Base-by-base conservation (phyloP, 2,329 filamentous ascomycete species). In the Calonectria henricotiae region DNA sequence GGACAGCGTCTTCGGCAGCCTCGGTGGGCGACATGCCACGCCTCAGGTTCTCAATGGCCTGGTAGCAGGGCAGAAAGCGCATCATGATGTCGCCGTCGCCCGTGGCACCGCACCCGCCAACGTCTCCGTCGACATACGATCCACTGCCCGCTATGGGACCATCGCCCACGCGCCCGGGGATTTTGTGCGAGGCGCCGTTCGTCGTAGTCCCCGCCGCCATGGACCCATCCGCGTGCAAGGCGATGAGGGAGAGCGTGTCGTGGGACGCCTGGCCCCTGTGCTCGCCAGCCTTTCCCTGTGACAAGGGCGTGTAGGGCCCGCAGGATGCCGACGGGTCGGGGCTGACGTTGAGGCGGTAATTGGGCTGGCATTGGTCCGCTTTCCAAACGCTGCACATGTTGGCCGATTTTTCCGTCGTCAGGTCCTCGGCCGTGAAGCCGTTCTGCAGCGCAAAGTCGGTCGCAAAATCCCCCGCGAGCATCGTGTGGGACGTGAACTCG, bases 11-110 rank as follows among this genome's bases (percentile, higher is more conserved):
- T 55, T 86, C 83, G 0, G 88, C 88, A 0, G 88, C 87, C 37
- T 84, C 81, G 5, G 75, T 79, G 0, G 88, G 86, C 0, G 78
- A 78, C 83, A 89, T 84, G 1, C 87, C 87, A 1, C 75, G 78
- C 12, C 88, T 81, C 76, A 89, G 69, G 68, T 81, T 88, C 80
- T 89, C 88, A 1, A 89, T 84, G 1, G 87, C 88, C 74, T 89
- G 88, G 73, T 89, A 89, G 75, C 88, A 89, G 0, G 88, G 88
- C 27, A 89, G 76, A 71, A 89, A 88, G 4, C 87, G 83, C 84
- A 89, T 87, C 87, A 89, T 88, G 69, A 89, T 78, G 74, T 89
- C 88, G 0, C 88, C 88, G 65, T 89, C 87, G 1, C 88, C 88
- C 0, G 88, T 89, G 2, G 88, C 87, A 8, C 87, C 88, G 72